Evolutionary conservation across 345 rosid genomes (phyloP).

Genomic region (Citrus sp.): DNA sequence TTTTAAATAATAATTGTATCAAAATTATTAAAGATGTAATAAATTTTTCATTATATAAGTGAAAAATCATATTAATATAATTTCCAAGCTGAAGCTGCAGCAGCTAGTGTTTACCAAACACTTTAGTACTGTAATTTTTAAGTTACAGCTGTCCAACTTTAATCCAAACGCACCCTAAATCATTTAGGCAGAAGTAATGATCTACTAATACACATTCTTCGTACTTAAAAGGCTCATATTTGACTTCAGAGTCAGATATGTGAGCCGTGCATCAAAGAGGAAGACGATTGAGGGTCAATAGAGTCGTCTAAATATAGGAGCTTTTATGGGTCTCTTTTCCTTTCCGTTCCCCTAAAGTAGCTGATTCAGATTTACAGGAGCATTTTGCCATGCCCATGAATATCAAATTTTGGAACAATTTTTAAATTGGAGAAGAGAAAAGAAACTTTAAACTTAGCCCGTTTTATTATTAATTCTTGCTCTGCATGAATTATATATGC

Average conservation of each 20-base stretch:
- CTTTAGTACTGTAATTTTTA: no score
- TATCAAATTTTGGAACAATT: not conserved
- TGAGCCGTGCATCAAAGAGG: not conserved
- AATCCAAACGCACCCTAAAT: no score
- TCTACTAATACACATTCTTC: not conserved
- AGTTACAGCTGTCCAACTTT: no score
- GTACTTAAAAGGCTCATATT: not conserved
- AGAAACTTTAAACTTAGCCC: not conserved
- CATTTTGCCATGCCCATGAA: not conserved
- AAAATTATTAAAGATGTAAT: no score
- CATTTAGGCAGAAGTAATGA: not conserved
- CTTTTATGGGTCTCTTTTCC: no score
- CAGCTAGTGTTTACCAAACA: rapidly evolving
- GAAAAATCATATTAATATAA: no score
- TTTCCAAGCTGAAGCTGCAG: rapidly evolving
- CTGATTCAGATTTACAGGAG: not conserved
- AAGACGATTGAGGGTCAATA: not conserved
- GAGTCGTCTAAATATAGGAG: not conserved
- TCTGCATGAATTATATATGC: not conserved
- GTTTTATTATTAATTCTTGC: no score
- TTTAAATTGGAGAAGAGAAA: not conserved
- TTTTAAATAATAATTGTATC: no score
- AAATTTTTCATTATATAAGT: no score
- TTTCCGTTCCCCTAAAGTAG: not conserved
- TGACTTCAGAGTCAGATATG: not conserved